phyloP scores from a whole-genome alignment of 2,329 filamentous ascomycete genomes.

The Trichoderma sp. region DNA sequence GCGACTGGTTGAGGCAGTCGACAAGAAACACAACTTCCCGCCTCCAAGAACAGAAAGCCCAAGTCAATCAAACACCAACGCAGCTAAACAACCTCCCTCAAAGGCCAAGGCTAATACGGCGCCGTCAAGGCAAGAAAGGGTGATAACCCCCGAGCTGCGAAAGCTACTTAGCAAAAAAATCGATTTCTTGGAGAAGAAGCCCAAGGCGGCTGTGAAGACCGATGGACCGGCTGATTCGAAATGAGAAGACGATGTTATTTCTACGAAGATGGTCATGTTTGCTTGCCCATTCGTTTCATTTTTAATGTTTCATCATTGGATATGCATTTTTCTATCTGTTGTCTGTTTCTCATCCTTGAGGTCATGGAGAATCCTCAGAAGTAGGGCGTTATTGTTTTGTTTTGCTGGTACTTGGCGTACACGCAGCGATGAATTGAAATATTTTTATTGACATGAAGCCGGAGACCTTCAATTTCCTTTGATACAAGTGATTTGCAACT shows the following conservation, averaged over 20 bases:
- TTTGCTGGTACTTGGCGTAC: background rate
- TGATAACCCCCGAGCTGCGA: conserved; percentile 60
- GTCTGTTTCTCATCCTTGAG: background rate
- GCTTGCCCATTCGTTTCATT: background rate
- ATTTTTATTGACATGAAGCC: background rate
- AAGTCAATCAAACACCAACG: conserved; percentile 9
- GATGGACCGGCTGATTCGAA: conserved; percentile 37
- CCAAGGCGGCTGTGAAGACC: conserved; percentile 38
- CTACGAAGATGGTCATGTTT: background rate
- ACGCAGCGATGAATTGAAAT: background rate
- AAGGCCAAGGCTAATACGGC: conserved; percentile 43
- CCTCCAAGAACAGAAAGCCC: conserved; percentile 40
- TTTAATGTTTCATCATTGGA: background rate
- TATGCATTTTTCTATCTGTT: background rate
- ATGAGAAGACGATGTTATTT: conserved; percentile 20
- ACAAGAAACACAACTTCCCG: conserved; percentile 88
- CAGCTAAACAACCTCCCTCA: conserved; percentile 6
- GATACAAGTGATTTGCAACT: background rate
- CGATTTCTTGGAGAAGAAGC: conserved; percentile 40
- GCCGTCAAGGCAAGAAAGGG: conserved; percentile 40
- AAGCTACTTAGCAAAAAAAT: conserved; percentile 53
- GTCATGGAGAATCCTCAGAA: background rate
- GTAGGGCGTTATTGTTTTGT: background rate
- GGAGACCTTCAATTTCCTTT: background rate
- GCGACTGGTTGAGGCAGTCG: conserved; percentile 83